Base-by-base conservation (phyloP, 2,329 filamentous ascomycete genomes). In the Botrytis tulipae region DNA sequence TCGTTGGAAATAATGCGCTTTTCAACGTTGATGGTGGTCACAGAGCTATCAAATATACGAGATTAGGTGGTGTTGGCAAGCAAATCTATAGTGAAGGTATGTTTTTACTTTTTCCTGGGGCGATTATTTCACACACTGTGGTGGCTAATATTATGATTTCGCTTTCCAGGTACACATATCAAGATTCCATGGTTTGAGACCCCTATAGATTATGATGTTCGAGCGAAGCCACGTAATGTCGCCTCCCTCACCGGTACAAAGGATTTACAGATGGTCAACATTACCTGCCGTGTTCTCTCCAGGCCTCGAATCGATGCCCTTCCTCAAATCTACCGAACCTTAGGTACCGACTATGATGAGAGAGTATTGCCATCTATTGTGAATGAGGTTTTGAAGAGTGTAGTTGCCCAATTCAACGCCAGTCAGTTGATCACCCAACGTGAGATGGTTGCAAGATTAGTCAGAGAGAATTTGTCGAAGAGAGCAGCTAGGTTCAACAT, bases 201-300 rank as follows among this genome's bases (percentile, higher is more conserved):
- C 7, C 94, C 96, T 70, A 90, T 99, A 83, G 91, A 95, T 80
- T 99, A 98, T 87, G 95, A 99, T 83, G 96, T 99, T 79, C 95
- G 96, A 85, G 96, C 96, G 75, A 98, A 95, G 87, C 96, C 96
- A 80, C 91, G 96, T 82, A 98, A 97, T 81, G 95, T 99, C 79
- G 93, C 96, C 78, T 98, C 96, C 78, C 89, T 99, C 78, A 99
- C 96, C 74, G 96, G 96, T 79, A 99, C 96, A 82, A 99, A 99
- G 88, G 96, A 99, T 85, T 86, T 99, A 84, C 96, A 99, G 87
- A 99, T 99, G 96, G 96, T 98, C 82, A 99, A 99, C 89, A 98
- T 99, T 83, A 99, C 95, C 82, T 99, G 96, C 85, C 95, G 96
- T 93, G 96, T 99, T 74, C 93, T 99, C 71, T 98, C 95, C 74